These are phyloP conservation scores for Davidsoniella neocaledoniae DNA, from an alignment of 2,329 filamentous ascomycete genomes.

Conservation along the genomic window DNA sequence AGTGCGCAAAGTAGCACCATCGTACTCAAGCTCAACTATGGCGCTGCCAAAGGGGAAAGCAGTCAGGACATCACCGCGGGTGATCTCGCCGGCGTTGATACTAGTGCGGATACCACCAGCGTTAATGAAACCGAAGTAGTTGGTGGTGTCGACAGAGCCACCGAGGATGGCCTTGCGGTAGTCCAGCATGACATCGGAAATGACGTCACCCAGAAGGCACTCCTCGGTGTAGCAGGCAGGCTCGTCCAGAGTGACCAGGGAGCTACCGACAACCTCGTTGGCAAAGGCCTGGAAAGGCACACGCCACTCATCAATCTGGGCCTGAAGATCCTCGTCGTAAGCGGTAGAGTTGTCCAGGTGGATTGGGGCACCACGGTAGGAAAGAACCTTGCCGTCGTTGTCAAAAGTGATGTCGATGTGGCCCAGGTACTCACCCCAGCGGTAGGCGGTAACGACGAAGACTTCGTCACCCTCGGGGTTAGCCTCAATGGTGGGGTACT, in stretches of 20 bases:
- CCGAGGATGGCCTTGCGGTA: constrained; percentile 36
- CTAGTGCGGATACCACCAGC: constrained; percentile 46
- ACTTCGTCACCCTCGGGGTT: constrained; percentile 49
- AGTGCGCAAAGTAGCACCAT: constrained; percentile 36
- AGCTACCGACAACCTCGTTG: constrained; percentile 37
- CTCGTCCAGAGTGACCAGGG: constrained; percentile 40
- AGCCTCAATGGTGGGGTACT: constrained; percentile 45
- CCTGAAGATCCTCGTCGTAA: constrained; percentile 39
- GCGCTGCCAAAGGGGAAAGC: constrained; percentile 51
- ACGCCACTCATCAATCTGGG: constrained; percentile 41
- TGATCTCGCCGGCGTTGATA: constrained; percentile 44
- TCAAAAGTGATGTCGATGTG: constrained; percentile 52
- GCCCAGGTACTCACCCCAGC: constrained; percentile 52
- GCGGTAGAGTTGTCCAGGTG: constrained; percentile 44
- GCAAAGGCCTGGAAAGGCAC: constrained; percentile 44
- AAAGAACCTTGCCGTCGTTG: constrained; percentile 39
- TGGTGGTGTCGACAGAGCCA: constrained; percentile 24
- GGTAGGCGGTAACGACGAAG: constrained; percentile 50
- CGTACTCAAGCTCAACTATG: constrained; percentile 38
- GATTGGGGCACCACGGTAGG: constrained; percentile 46
- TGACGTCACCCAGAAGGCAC: constrained; percentile 39
- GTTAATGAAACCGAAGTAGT: constrained; percentile 41
- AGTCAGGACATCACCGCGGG: constrained; percentile 44
- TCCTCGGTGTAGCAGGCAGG: constrained; percentile 38
- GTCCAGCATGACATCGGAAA: constrained; percentile 42